Conservation (phyloP, 495 filamentous ascomycete genomes). For the Penicillium lividum region DNA sequence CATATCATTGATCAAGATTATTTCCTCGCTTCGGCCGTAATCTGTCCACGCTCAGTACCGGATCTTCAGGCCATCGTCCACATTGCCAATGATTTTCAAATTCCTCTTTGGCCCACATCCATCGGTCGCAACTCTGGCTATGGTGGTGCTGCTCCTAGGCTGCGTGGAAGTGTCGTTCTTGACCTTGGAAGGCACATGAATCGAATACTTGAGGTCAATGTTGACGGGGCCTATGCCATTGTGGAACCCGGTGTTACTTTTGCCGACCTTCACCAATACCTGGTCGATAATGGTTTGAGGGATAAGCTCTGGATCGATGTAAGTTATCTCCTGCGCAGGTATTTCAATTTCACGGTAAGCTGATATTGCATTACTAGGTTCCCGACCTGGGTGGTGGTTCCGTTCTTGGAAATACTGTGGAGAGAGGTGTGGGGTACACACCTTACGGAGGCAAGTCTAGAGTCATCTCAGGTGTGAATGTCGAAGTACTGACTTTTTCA, state of each 20-base stretch:
- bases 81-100: neutral
- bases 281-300: constrained; percentile 39
- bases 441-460: constrained; percentile 31
- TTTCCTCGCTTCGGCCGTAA: constrained; percentile 51
- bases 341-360: too few relatives aligned
- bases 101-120: constrained; percentile 57
- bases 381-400: constrained; percentile 60
- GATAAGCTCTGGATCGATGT: constrained; percentile 25
- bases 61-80: constrained; percentile 42
- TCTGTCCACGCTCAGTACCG: constrained; percentile 41
- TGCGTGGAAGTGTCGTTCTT: constrained; percentile 53
- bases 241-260: constrained; percentile 63
- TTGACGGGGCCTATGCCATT: constrained; percentile 51
- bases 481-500: constrained; percentile 5
- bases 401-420: constrained; percentile 58
- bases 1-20: constrained; percentile 53
- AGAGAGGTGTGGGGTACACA: constrained; percentile 61
- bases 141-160: constrained; percentile 57
- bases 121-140: constrained; percentile 52
- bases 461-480: too few relatives aligned
- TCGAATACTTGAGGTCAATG: constrained; percentile 52
- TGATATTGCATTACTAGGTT: too few relatives aligned
- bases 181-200: constrained; percentile 59
- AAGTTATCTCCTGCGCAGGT: too few relatives aligned
- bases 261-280: constrained; percentile 52